Evolutionary conservation across 208 protist species (phyloP).

Genomic region (Balamuthia mandrillaris): DNA sequence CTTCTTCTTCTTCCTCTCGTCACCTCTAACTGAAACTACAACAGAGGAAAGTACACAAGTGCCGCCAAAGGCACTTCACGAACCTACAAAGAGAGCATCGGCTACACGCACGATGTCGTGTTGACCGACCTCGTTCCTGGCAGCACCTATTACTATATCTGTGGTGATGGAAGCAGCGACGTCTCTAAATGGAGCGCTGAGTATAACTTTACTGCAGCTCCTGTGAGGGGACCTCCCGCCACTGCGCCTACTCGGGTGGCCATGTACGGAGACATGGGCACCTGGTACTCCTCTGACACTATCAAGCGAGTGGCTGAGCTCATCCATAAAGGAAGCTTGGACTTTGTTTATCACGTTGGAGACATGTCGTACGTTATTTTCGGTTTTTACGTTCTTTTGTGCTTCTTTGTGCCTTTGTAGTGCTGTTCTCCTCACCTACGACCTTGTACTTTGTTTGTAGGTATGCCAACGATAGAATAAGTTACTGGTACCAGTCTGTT

Average conservation of each 20-base stretch:
- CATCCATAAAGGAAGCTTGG: background rate
- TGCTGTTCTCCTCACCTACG: background rate
- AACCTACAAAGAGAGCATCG: background rate
- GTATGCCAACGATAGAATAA: slow-evolving; percentile 24
- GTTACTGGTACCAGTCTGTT: slow-evolving; percentile 7
- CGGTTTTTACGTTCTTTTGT: background rate
- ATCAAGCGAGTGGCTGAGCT: background rate
- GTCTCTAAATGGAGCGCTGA: background rate
- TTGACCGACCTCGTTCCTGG: background rate
- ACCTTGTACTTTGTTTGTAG: background rate
- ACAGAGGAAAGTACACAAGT: background rate
- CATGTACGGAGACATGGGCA: background rate
- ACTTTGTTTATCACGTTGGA: slow-evolving; percentile 17
- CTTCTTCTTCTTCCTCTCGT: background rate
- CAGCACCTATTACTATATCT: background rate
- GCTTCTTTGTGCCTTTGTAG: background rate
- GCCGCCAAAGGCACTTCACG: background rate
- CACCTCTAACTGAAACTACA: background rate
- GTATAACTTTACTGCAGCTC: background rate
- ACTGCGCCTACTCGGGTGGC: background rate
- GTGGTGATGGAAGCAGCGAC: too few species aligned
- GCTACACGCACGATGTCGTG: slow-evolving; percentile 13
- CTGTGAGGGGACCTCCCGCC: background rate
- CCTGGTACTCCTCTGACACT: background rate
- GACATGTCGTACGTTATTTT: background rate